Conservation (phyloP, 148 eudicot species). For the Nepenthes mirabilis region DNA sequence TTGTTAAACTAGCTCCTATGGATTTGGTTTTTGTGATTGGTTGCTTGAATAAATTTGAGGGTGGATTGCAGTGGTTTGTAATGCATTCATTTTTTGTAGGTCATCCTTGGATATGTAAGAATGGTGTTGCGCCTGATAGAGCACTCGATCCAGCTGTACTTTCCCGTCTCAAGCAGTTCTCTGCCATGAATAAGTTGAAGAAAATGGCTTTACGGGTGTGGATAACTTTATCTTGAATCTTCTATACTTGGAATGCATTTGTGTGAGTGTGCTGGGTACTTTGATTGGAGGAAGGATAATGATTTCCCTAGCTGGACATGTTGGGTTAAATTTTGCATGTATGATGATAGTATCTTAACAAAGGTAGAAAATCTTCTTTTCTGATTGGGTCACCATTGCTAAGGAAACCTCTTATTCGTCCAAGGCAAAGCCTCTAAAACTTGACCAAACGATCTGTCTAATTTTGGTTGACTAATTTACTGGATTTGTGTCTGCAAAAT, state of each 20-base stretch:
- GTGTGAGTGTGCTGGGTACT: too few species aligned
- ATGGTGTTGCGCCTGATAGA: slow-evolving; percentile 96
- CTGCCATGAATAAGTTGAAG: slow-evolving; percentile 96
- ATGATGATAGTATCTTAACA: too few species aligned
- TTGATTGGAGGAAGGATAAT: too few species aligned
- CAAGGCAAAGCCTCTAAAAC: too few species aligned
- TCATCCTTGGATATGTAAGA: slow-evolving; percentile 98
- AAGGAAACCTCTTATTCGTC: too few species aligned
- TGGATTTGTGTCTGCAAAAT: too few species aligned
- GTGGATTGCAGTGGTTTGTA: background rate
- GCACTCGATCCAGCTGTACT: slow-evolving; percentile 92
- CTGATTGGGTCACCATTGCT: too few species aligned
- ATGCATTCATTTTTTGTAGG: slow-evolving; percentile 20
- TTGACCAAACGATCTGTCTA: too few species aligned
- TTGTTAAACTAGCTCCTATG: background rate
- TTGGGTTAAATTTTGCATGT: too few species aligned
- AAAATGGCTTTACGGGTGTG: slow-evolving; percentile 92
- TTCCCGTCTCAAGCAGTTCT: slow-evolving; percentile 89
- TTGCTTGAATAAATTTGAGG: background rate
- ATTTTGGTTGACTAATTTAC: too few species aligned
- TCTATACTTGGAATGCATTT: background rate
- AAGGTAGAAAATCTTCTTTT: too few species aligned
- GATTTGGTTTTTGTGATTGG: background rate
- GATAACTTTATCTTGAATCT: background rate
- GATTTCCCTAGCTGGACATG: too few species aligned